Evolutionary conservation across 768 basidiomycete genomes (phyloP), one percentile per base, ranked within the genome.

Genomic region (Fomitopsis serialis): DNA sequence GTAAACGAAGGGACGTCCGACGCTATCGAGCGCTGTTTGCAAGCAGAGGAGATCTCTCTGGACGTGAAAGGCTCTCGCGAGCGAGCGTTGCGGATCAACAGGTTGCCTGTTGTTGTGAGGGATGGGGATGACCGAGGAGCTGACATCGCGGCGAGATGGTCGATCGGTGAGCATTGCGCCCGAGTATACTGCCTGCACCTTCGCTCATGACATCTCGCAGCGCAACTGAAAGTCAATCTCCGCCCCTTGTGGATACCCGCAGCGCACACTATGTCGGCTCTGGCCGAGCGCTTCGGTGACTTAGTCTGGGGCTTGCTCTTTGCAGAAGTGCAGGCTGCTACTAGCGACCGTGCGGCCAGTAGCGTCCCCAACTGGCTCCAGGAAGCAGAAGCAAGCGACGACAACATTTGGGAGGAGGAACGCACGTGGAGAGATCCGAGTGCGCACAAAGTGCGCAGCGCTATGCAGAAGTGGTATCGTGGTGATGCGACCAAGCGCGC

Each of bases 201-300:
- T n/a, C n/a, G n/a, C n/a, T n/a, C n/a, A 57, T 27, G 9, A 46
- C 19, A 2, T 23, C 12, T 19, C 52, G 23, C 61, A 87, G 91
- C 89, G 6, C 95, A 97, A 66, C 75, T 98, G 49, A 98, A 98
- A 72, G 88, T 98, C 55, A 96, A 94, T 65, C 72, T 98, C 43
- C 80, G 91, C 25, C 97, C 97, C 0, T 64, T 97, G 15, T 99
- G 95, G 89, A 79, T 83, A 3, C 87, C 94, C 17, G 82, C 93
- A 3, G 78, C 84, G 12, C 78, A 78, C 11, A 85, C 89, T 0
- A 68, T 97, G 5, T 75, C 79, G 0, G 63, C 68, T 2, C 56
- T 82, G 13, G 74, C 80, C 0, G 66, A 68, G 27, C 71, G 79
- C n/a, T 86, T 84, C 55, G 84, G 81, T 0, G 84, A 91, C 57